Conservation (phyloP, 371 early-diverging fungal species). For the Lichtheimia ornata region DNA sequence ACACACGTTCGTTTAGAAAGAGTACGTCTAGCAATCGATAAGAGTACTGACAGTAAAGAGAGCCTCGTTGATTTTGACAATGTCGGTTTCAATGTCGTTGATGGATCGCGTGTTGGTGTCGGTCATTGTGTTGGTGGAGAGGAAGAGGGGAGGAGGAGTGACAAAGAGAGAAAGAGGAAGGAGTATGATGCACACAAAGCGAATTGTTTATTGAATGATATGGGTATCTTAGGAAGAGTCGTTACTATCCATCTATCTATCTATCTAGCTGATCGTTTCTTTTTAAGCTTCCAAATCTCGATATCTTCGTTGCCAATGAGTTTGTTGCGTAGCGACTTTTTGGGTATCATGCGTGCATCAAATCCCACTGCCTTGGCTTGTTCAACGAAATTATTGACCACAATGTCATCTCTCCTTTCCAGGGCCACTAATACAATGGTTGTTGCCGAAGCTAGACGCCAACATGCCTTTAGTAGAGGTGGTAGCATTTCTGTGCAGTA, state of each 20-base stretch:
- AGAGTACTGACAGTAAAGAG: constrained; percentile 6
- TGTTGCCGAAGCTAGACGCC: constrained; percentile 14
- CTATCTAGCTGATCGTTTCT: constrained; percentile 12
- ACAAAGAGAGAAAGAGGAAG: constrained; percentile 1
- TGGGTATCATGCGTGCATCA: constrained; percentile 33
- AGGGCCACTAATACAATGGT: constrained; percentile 30
- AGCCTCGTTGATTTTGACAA: constrained; percentile 12
- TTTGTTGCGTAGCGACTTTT: constrained; percentile 24
- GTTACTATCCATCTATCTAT: background rate
- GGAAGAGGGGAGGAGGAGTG: background rate
- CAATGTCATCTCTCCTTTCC: constrained; percentile 37
- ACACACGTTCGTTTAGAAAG: constrained; percentile 14
- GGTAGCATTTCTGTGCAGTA: constrained; percentile 32
- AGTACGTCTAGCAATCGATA: background rate
- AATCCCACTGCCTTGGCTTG: constrained; percentile 33
- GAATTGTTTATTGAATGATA: background rate
- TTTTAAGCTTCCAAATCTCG: constrained; percentile 44
- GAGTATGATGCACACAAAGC: background rate
- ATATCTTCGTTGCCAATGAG: constrained; percentile 33
- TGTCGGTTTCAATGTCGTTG: constrained; percentile 14
- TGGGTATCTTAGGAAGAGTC: background rate
- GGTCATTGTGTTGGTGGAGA: constrained; percentile 9
- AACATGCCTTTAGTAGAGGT: constrained; percentile 25
- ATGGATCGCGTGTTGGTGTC: constrained; percentile 9
- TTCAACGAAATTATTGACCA: constrained; percentile 36